Percentiles rank a stretch among this genome's conserved stretches.
These are phyloP conservation scores for Uronychia setigera DNA, from an alignment of 73 alveolate genomes.

Conservation along the genomic window DNA sequence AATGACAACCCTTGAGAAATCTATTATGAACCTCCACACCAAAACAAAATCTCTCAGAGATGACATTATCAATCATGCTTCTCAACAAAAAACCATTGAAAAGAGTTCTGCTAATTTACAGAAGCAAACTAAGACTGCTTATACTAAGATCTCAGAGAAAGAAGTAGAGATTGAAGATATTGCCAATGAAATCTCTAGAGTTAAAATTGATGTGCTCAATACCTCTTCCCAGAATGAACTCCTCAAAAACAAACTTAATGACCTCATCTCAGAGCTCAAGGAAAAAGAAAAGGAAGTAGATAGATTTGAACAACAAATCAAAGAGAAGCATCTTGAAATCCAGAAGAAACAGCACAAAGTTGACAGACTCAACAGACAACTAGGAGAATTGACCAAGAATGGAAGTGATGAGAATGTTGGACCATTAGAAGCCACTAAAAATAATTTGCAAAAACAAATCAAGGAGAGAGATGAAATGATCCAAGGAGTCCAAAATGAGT, in stretches of 20 bases:
- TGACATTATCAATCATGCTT: conserved; percentile 87
- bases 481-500: conserved; percentile 90
- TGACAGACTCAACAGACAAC: conserved; percentile 92
- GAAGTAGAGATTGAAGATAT: conserved; percentile 93
- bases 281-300: conserved; percentile 91
- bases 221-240: conserved; percentile 92
- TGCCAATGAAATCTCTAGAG: conserved; percentile 97
- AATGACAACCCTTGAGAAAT: conserved; percentile 88
- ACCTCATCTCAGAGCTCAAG: conserved; percentile 90
- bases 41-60: conserved; percentile 94
- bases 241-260: conserved; percentile 87
- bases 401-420: conserved; percentile 93
- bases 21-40: conserved; percentile 90
- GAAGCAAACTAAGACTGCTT: conserved; percentile 84
- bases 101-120: conserved; percentile 87
- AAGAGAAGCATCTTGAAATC: conserved; percentile 88
- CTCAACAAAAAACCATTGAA: conserved; percentile 95
- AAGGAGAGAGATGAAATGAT: conserved; percentile 83
- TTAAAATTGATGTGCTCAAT: conserved; percentile 93
- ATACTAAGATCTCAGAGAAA: conserved; percentile 84
- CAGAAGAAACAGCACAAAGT: conserved; percentile 94
- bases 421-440: conserved; percentile 91
- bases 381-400: conserved; percentile 89
- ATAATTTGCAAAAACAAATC: conserved; percentile 81
- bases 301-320: conserved; percentile 84